These are phyloP conservation scores for Cryptococcus sp. DNA, from an alignment of 1,284 basidiomycete species.

Conservation along the genomic window DNA sequence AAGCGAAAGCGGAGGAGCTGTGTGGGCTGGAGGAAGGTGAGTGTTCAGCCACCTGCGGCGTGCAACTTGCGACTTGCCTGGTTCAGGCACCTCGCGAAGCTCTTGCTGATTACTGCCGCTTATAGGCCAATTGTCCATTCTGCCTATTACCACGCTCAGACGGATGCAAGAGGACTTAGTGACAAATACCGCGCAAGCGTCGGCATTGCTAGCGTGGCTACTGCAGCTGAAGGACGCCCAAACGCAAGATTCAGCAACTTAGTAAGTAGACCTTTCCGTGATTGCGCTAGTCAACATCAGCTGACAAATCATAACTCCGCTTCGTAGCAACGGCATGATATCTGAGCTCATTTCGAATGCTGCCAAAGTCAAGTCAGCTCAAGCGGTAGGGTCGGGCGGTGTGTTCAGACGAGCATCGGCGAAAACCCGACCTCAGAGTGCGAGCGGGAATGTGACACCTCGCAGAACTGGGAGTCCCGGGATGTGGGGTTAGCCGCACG, in stretches of 20 bases:
- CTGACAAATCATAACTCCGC: conserved; percentile 13
- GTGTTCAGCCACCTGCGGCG: conserved; percentile 21
- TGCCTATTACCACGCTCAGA: conserved; percentile 68
- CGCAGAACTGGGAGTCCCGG: conserved; percentile 21
- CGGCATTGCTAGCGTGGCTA: conserved; percentile 71
- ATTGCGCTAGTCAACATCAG: background rate
- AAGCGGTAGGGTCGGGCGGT: conserved; percentile 28
- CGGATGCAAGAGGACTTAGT: conserved; percentile 67
- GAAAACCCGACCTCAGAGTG: conserved; percentile 18
- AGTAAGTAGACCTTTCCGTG: conserved; percentile 31
- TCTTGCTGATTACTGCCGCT: background rate
- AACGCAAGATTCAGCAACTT: conserved; percentile 66
- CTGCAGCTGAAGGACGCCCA: conserved; percentile 79
- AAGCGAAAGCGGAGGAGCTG: conserved; percentile 64
- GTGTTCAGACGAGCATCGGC: conserved; percentile 40
- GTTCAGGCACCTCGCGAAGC: background rate
- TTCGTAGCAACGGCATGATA: conserved; percentile 53
- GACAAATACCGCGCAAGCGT: conserved; percentile 69
- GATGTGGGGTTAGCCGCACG: conserved; percentile 13
- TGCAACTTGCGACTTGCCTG: background rate
- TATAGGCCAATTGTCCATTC: conserved; percentile 68
- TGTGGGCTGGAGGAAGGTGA: conserved; percentile 69
- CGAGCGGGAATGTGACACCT: conserved; percentile 15
- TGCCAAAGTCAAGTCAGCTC: conserved; percentile 47
- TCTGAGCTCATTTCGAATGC: conserved; percentile 53